These are phyloP conservation scores for Stemphylium lycopersici DNA, from an alignment of 2,329 filamentous ascomycete genomes.

Conservation along the genomic window DNA sequence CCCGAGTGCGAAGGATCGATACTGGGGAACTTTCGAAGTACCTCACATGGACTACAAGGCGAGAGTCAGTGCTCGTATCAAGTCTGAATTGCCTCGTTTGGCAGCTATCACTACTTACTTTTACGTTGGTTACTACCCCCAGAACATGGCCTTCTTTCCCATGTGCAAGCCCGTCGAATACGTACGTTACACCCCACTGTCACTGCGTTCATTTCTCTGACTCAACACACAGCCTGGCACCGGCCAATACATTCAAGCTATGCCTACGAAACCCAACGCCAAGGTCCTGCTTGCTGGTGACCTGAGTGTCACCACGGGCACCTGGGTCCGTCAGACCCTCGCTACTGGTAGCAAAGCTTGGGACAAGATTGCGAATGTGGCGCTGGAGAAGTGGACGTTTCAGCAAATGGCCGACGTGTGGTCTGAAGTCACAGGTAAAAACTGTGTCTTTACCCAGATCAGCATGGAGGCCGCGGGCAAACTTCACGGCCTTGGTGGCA, in stretches of 20 bases:
- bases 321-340: constrained; percentile 38
- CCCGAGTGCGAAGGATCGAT: constrained; percentile 44
- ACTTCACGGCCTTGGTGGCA: constrained; percentile 29
- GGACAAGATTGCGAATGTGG: constrained; percentile 36
- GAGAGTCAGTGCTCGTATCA: constrained; percentile 51
- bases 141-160: constrained; percentile 40
- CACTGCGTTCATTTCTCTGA: not conserved
- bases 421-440: constrained; percentile 38
- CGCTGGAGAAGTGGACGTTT: constrained; percentile 34
- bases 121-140: constrained; percentile 39
- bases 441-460: constrained; percentile 30
- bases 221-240: constrained; percentile 12
- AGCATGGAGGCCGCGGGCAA: constrained; percentile 16
- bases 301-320: constrained; percentile 34
- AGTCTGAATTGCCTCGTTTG: constrained; percentile 35
- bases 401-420: constrained; percentile 33
- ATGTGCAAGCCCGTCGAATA: constrained; percentile 32
- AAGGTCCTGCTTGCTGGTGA: constrained; percentile 35
- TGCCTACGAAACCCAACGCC: constrained; percentile 33
- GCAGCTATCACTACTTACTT: constrained; percentile 38
- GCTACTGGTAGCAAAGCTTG: constrained; percentile 23
- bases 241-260: constrained; percentile 30
- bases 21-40: constrained; percentile 41
- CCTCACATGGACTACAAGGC: constrained; percentile 56
- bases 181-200: constrained; percentile 13